Base-by-base conservation (phyloP, 495 filamentous ascomycete species). In the Copromyces sp. region DNA sequence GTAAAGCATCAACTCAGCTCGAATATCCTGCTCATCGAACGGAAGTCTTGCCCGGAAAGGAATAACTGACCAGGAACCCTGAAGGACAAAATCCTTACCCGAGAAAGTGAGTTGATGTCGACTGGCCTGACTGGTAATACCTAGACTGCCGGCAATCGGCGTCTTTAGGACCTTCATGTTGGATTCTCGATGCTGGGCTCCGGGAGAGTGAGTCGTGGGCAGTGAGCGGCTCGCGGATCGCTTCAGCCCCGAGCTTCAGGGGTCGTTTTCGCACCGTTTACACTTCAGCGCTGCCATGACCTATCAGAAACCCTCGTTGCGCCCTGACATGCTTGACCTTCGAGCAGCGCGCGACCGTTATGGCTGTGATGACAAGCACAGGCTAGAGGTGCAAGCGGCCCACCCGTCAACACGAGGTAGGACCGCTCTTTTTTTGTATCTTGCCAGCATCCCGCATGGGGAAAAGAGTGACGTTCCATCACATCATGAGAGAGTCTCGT, bases 231-330 rank as follows among this genome's bases (percentile, higher is more conserved):
- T 61, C 29, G 24, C 53, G 53, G 53, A 35, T 65, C 53, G 53
- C 53, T 35, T 65, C 53, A 65, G 53, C 53, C 53, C 53, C 53
- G 29, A 35, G 53, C 53, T 24, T 61, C 53, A 61, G 24, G 53
- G 53, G 24, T 59, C 20, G 20, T 24, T 24, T 14, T 14, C 42
- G 72, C 53, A 59, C 69, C 53, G 73, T 72, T 47, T 53, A 68
- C 68, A 39, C 39, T 72, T 71, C 47, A 75, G 73, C 72, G 39
- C 71, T 39, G 73, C 53, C 69, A 8, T 20, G 11, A 65, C 75
- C 75, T 78, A 75, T 78, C 74, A 74, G 20, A 68, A 39, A 35
- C 53, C 29, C 14, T 65, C 29, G 7, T 65, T 65, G 29, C 53
- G 53, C 53, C 53, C 53, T 65, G 53, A 37, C 29, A 65, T 65